Base-by-base conservation (phyloP, 2,329 filamentous ascomycete species). In the Diaporthe ampelina region DNA sequence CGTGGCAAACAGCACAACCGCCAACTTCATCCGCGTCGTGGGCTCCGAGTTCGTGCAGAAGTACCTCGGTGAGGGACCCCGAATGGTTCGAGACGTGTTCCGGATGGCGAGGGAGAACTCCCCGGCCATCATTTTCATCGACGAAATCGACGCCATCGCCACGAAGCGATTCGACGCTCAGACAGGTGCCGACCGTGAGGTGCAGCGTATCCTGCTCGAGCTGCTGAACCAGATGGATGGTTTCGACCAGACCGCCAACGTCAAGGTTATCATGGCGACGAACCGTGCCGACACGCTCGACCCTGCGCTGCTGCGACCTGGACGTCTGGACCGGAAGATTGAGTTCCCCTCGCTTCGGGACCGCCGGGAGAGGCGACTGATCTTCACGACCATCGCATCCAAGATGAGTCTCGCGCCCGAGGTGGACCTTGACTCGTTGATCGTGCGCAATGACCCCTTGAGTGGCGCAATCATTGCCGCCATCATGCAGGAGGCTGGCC, bases 211-310 rank as follows among this genome's bases (percentile, higher is more conserved):
- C 81, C 88, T 99, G 75, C 92, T 99, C 75, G 97, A 99, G 84
- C 88, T 99, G 78, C 92, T 99, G 77, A 99, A 99, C 87, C 97
- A 99, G 86, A 99, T 99, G 97, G 97, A 99, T 83, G 97, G 97
- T 78, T 99, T 99, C 87, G 97, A 99, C 84, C 97, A 99, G 85
- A 98, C 95, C 0, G 94, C 95, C 83, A 99, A 99, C 85, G 97
- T 99, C 85, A 99, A 99, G 88, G 97, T 99, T 83, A 99, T 99
- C 87, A 99, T 99, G 97, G 97, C 97, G 78, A 99, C 97, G 78
- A 99, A 99, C 88, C 94, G 97, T 83, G 96, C 97, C 78, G 97
- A 98, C 84, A 99, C 97, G 9, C 90, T 99, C 77, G 97, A 99
- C 83, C 97, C 97, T 21, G 97, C 97, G 56, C 90, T 99, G 76